Percentiles rank a stretch among this genome's conserved stretches.
Evolutionary conservation across 371 early-diverging fungal species (phyloP).

Genomic region (Mucor saturninus): DNA sequence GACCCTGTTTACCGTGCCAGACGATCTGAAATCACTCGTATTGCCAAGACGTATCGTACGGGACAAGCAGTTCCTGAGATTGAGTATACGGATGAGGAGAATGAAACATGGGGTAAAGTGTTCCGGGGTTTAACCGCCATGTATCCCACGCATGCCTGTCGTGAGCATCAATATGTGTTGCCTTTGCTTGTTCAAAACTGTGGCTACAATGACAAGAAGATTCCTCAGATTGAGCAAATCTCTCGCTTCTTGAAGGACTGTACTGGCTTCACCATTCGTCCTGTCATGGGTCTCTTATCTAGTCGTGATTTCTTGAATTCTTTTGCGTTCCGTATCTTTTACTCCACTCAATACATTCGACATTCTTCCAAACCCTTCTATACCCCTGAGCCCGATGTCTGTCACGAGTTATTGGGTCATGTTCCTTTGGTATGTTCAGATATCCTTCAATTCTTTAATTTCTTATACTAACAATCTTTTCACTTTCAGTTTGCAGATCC

Average conservation of each 20-base stretch:
- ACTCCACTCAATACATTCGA: conserved; percentile 96
- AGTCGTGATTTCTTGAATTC: conserved; percentile 95
- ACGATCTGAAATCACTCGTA: conserved; percentile 84
- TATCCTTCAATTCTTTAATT: background rate
- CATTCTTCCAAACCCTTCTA: conserved; percentile 91
- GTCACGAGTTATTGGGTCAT: conserved; percentile 87
- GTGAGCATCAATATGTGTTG: conserved; percentile 90
- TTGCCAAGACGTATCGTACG: conserved; percentile 84
- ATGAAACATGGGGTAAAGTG: conserved; percentile 87
- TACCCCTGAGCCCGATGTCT: conserved; percentile 94
- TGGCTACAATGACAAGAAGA: conserved; percentile 81
- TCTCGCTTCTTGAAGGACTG: conserved; percentile 95
- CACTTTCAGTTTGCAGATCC: conserved; percentile 84
- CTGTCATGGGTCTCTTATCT: conserved; percentile 94
- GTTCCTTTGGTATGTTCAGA: conserved; percentile 54
- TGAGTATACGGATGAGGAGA: conserved; percentile 84
- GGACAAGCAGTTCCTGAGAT: conserved; percentile 87
- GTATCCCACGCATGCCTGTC: conserved; percentile 89
- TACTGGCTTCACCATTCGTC: conserved; percentile 95
- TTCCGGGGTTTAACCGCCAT: conserved; percentile 77
- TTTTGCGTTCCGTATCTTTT: conserved; percentile 97
- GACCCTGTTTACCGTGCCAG: conserved; percentile 88
- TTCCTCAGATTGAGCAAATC: conserved; percentile 91
- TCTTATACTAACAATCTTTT: background rate
- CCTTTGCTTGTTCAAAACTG: conserved; percentile 93